These are phyloP conservation scores for Mortierella sp. DNA, from an alignment of 371 early-diverging fungal genomes.

Conservation along the genomic window DNA sequence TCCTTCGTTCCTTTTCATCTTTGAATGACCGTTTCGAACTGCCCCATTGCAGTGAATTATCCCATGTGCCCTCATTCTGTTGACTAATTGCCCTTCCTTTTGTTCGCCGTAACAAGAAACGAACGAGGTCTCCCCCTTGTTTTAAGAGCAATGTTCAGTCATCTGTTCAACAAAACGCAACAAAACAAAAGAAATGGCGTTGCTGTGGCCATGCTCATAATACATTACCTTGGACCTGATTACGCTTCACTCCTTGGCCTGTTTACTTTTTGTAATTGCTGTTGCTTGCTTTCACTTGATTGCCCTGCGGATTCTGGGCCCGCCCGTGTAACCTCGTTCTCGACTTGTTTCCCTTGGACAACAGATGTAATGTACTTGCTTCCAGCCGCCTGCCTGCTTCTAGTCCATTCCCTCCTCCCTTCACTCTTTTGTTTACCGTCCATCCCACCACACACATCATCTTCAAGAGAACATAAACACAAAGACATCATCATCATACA, in stretches of 20 bases:
- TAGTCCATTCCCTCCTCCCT: not conserved
- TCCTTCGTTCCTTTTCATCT: not conserved
- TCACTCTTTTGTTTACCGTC: not conserved
- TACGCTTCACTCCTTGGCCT: not conserved
- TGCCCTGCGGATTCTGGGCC: conserved; percentile 2
- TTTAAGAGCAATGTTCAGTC: not conserved
- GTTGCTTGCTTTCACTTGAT: not conserved
- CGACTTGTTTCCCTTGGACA: not conserved
- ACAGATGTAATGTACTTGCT: not conserved
- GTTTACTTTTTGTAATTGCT: not conserved
- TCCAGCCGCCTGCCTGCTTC: not conserved
- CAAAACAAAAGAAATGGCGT: not conserved
- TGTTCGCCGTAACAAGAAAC: not conserved
- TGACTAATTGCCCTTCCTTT: not conserved
- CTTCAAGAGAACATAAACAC: not conserved
- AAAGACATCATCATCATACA: conserved; percentile 1
- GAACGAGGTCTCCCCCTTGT: not conserved
- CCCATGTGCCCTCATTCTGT: not conserved
- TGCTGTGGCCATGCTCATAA: not conserved
- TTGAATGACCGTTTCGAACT: not conserved
- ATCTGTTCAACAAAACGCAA: not conserved
- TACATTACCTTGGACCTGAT: not conserved
- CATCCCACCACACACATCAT: not conserved
- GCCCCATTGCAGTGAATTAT: not conserved
- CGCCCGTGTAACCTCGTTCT: not conserved